Percentiles rank a stretch among this genome's conserved stretches.
Conservation (phyloP, 345 rosid species). For the Lumnitzera littorea region DNA sequence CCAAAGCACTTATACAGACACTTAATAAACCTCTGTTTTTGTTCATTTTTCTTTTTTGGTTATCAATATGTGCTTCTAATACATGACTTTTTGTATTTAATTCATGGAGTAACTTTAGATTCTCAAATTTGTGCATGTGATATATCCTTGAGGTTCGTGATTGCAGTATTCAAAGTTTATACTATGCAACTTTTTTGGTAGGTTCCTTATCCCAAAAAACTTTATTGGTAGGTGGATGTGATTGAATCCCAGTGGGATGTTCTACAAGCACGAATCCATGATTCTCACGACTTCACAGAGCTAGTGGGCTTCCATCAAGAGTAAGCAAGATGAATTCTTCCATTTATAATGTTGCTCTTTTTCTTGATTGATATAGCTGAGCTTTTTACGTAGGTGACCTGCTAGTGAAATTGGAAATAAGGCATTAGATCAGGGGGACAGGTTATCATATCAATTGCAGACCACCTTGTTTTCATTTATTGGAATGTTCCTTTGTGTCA, state of each 20-base stretch:
- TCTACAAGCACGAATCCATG: constrained; percentile 74
- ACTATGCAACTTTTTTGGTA: not conserved
- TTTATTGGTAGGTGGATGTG: constrained; percentile 67
- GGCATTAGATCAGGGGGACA: no score
- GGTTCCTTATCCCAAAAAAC: not conserved
- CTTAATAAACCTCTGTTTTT: no score
- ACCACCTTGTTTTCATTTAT: no score
- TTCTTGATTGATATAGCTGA: no score
- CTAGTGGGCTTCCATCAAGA: constrained; percentile 96
- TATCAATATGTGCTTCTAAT: not conserved
- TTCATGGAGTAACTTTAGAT: not conserved
- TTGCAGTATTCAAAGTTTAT: no score
- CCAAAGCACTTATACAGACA: no score
- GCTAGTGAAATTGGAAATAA: no score
- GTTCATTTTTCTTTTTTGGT: no score
- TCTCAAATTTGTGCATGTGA: not conserved
- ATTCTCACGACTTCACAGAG: constrained; percentile 88
- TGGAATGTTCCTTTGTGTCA: not conserved
- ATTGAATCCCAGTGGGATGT: constrained; percentile 99
- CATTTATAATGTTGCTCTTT: constrained; percentile 5
- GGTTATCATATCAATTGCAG: no score
- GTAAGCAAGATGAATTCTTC: constrained; percentile 34
- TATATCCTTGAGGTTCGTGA: not conserved
- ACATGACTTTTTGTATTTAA: not conserved
- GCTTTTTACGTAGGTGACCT: no score